Conservation (phyloP, 225 moss, liverwort and hornwort species). For the Physcomitrellopsis africana region DNA sequence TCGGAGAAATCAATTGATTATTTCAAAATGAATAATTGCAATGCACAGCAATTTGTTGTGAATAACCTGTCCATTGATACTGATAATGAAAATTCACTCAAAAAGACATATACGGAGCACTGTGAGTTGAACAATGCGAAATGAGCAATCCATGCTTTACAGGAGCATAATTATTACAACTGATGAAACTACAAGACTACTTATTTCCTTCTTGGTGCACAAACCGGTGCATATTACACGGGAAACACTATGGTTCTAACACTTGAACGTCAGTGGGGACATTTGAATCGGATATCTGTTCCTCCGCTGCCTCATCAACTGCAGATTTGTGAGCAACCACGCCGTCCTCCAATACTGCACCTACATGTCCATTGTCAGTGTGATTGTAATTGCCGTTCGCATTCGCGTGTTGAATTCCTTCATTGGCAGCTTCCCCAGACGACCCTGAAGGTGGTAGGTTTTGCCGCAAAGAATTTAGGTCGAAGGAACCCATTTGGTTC, state of each 20-base stretch:
- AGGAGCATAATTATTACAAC: too few species aligned
- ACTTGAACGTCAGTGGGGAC: constrained; percentile 32
- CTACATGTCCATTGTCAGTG: constrained; percentile 52
- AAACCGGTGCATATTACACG: constrained; percentile 20
- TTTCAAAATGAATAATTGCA: too few species aligned
- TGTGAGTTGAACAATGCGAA: too few species aligned
- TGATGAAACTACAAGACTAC: constrained; percentile 29
- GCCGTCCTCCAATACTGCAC: constrained; percentile 41
- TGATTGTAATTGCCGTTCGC: constrained; percentile 42
- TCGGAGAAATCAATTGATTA: too few species aligned
- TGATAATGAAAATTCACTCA: too few species aligned
- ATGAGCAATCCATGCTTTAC: too few species aligned
- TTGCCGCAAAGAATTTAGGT: constrained; percentile 39
- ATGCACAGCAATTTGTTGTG: too few species aligned
- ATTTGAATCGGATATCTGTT: constrained; percentile 35
- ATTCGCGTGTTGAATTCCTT: constrained; percentile 36
- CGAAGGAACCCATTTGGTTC: constrained; percentile 35
- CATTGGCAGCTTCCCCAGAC: constrained; percentile 39
- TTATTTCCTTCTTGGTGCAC: constrained; percentile 26
- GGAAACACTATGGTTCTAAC: constrained; percentile 43
- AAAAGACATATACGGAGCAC: too few species aligned
- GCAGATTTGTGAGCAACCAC: constrained; percentile 34
- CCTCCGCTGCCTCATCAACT: constrained; percentile 36
- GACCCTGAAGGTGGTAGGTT: constrained; percentile 34
- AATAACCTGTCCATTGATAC: too few species aligned